A percentile compares a stretch with the other conserved stretches of the same genome.
These are phyloP conservation scores for Aplosporella prunicola DNA, from an alignment of 2,329 filamentous ascomycete species.

Conservation along the genomic window DNA sequence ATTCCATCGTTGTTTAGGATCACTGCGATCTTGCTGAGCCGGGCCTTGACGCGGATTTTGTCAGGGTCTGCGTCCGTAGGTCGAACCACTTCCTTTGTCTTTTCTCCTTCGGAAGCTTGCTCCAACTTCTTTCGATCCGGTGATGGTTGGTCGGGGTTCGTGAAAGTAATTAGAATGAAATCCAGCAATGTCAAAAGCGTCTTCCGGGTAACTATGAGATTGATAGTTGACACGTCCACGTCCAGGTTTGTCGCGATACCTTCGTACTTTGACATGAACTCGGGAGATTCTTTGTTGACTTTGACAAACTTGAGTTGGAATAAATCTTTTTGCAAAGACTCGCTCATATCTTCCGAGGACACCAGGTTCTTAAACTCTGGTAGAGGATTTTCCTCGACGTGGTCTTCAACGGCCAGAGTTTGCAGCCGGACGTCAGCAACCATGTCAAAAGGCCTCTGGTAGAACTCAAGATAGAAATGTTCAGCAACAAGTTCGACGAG, in stretches of 20 bases:
- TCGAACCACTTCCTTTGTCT: slow-evolving; percentile 29
- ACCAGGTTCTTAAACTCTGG: slow-evolving; percentile 95
- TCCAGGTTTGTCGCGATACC: slow-evolving; percentile 90
- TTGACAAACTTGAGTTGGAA: slow-evolving; percentile 83
- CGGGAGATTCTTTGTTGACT: slow-evolving; percentile 82
- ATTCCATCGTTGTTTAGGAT: slow-evolving; percentile 98
- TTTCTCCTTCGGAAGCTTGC: slow-evolving; percentile 16
- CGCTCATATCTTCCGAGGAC: slow-evolving; percentile 68
- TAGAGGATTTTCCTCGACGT: slow-evolving; percentile 76
- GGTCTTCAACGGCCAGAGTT: slow-evolving; percentile 83
- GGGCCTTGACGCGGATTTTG: slow-evolving; percentile 87
- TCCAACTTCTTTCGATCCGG: slow-evolving; percentile 15
- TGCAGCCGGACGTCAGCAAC: slow-evolving; percentile 81
- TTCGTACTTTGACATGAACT: slow-evolving; percentile 86
- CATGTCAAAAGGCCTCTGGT: slow-evolving; percentile 84
- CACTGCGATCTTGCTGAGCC: slow-evolving; percentile 84
- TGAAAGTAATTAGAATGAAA: slow-evolving; percentile 89
- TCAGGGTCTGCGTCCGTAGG: slow-evolving; percentile 42
- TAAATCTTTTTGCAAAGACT: slow-evolving; percentile 67
- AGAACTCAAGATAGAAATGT: slow-evolving; percentile 78
- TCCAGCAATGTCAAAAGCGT: slow-evolving; percentile 88
- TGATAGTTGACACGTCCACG: slow-evolving; percentile 87
- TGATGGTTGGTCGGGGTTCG: slow-evolving; percentile 46
- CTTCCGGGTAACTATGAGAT: slow-evolving; percentile 84
- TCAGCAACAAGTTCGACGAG: slow-evolving; percentile 88